Evolutionary conservation across 352 stramenopile genomes (phyloP), one percentile per base, ranked within the genome.

Genomic region (Phytophthora sojae): DNA sequence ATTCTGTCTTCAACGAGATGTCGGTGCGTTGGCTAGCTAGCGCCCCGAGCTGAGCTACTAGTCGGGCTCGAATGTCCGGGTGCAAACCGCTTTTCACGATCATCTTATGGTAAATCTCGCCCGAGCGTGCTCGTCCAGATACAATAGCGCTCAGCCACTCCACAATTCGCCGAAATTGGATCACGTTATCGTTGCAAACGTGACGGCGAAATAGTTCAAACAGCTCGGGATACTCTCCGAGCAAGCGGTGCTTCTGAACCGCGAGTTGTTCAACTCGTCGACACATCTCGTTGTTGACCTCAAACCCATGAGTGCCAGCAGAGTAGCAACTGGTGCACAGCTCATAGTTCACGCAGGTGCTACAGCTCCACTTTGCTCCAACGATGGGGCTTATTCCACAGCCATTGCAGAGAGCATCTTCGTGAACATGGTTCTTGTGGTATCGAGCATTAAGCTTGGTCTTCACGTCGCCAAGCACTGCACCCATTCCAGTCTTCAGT

Each of bases 311-410:
- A 21, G 90, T 67, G 0, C 88, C 88, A 7, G 73, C 63, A 21
- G 72, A 64, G 57, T 96, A 96, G 83, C 88, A 96, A 15, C 53
- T 39, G 30, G 90, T 80, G 52, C 88, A 96, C 9, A 96, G 56
- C 32, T 93, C 80, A 49, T 82, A 90, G 66, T 80, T 88, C 51
- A 84, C 84, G 57, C 88, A 96, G 29, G 74, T 84, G 52, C 82
- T 92, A 65, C 88, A 95, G 42, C 86, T 91, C 81, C 85, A 95
- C 67, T 86, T 90, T 47, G 80, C 76, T 19, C 86, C 88, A 17
- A 93, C 71, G 67, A 96, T 96, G 15, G 88, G 88, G 37, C 79
- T 88, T 74, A 89, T 81, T 30, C 88, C 88, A 51, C 88, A 96
- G 26, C 88, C 86, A 61, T 93, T 83, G 57, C 88, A 96, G 47